Base-by-base conservation (phyloP, 495 filamentous ascomycete species). In the Halenospora varia region DNA sequence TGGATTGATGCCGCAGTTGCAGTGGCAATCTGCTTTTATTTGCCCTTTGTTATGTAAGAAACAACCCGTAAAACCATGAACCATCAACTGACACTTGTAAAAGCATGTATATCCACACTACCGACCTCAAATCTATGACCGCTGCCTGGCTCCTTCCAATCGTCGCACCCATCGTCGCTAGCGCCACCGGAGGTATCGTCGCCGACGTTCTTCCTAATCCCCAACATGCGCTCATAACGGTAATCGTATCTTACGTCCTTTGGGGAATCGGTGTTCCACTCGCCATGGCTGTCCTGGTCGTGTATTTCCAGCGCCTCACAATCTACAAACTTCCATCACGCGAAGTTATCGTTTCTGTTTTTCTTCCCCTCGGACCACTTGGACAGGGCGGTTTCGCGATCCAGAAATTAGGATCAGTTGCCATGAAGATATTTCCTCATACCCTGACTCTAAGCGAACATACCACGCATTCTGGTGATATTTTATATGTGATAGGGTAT, bases 111-210 rank as follows among this genome's bases (percentile, higher is more conserved):
- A 35, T 56, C 13, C 71, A 77, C 44, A 66, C 53, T 23, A 61
- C 62, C 6, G 57, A 57, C 17, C 63, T 73, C 19, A 18, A 50
- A 9, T 50, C 52, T 0, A 82, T 87, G 75, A 87, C 81, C 2
- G 85, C 83, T 0, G 71, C 72, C 4, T 84, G 77, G 73, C 75
- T 88, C 3, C 71, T 87, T 1, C 83, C 85, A 11, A 80, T 88
- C 19, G 82, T 86, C 25, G 66, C 74, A 10, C 66, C 75, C 11
- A 76, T 86, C 15, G 82, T 87, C n/a, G 78, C 83, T 0, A 72
- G 82, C 0, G 76, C 80, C 2, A 74, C 82, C 0, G 84, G 82
- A 0, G 76, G 69, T 17, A 64, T 84, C 25, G 81, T 87, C 0
- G 81, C 84, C 0, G 73, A 66, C 10, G 68, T 76, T 1, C 68